A percentile compares a stretch with the other conserved stretches of the same genome.
Evolutionary conservation across 1,139 yeast species (phyloP).

Genomic region (Suhomyces guaymorum): DNA sequence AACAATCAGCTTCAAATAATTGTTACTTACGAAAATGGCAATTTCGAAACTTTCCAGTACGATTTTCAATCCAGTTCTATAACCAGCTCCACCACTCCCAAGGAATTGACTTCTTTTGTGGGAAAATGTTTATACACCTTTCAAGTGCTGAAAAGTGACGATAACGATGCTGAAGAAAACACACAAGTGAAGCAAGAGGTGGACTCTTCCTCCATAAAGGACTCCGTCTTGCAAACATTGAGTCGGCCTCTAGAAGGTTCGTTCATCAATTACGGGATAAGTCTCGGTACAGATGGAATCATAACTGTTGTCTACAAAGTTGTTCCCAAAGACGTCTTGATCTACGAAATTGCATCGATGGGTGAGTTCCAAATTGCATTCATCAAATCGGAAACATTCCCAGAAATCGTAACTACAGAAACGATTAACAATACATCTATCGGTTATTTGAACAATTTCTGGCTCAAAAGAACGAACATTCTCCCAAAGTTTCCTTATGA

Average conservation of each 20-base stretch:
- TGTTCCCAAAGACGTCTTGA: conserved; percentile 31
- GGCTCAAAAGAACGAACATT: conserved; percentile 21
- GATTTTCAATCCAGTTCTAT: neutral
- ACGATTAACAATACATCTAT: conserved; percentile 14
- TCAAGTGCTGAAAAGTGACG: conserved; percentile 28
- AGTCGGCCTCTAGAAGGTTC: conserved; percentile 30
- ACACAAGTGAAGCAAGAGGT: conserved; percentile 9
- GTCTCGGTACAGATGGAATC: conserved; percentile 23
- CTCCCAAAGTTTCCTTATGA: conserved; percentile 26
- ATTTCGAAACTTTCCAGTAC: conserved; percentile 22
- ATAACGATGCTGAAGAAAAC: conserved; percentile 18
- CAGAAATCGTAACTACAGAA: neutral
- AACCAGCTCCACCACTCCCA: conserved; percentile 6
- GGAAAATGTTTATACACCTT: conserved; percentile 26
- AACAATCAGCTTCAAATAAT: conserved; percentile 8
- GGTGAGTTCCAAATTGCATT: conserved; percentile 26
- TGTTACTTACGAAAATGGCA: conserved; percentile 33
- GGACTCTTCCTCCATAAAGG: conserved; percentile 8
- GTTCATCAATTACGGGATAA: conserved; percentile 29
- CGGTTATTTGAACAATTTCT: conserved; percentile 20
- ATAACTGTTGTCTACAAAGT: conserved; percentile 29
- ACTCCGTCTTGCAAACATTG: conserved; percentile 19
- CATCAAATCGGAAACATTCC: conserved; percentile 11
- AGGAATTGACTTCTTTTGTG: conserved; percentile 21
- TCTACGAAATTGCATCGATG: conserved; percentile 32